Base-by-base conservation (phyloP, 148 eudicot genomes). In the Chenopodium suecicum region DNA sequence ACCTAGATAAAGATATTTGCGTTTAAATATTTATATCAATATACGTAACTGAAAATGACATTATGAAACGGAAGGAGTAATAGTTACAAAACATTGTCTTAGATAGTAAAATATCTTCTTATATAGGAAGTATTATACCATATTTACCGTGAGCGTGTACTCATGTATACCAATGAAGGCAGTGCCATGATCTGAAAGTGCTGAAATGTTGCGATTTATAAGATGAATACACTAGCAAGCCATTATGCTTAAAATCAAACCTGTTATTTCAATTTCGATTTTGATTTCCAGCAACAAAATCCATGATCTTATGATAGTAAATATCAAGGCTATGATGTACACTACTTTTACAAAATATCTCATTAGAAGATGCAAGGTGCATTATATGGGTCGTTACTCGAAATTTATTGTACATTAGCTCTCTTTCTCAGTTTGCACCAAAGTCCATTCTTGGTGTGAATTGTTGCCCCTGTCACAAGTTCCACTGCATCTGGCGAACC, bases 391-490 rank as follows among this genome's bases (percentile, higher is more conserved):
- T 31, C 56, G 44, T 29, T 46, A 25, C 11, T 66, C 23, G 12
- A 48, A 9, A 76, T 62, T 78, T 70, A 73, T 44, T 66, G 37
- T 72, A 66, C 79, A 54, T 82, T 32, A 12, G 84, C 87, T 86
- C 99, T 92, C 83, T 88, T 92, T 83, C 87, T 89, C 75, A 94
- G 50, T 86, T 84, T 94, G 88, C 99, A 94, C 97, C 94, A 91
- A 11, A 96, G 86, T 47, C 99, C 99, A 81, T 84, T 89, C 88
- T 92, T 96, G 23, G 99, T 96, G 84, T 92, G 98, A 74, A 96
- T 96, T 5, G 98, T 96, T 54, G 98, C 99, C 10, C 99, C 98
- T 3, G 99, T 94, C 37, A 96, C 99, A 27, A 92, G 89, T 83
- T 94, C 94, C 69, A 94, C 99, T 0, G 89, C 82, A 22, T 94